Percentiles rank a stretch among this genome's conserved stretches.
These are phyloP conservation scores for Apiotrichum sp. DNA, from an alignment of 1,284 basidiomycete species.

Conservation along the genomic window DNA sequence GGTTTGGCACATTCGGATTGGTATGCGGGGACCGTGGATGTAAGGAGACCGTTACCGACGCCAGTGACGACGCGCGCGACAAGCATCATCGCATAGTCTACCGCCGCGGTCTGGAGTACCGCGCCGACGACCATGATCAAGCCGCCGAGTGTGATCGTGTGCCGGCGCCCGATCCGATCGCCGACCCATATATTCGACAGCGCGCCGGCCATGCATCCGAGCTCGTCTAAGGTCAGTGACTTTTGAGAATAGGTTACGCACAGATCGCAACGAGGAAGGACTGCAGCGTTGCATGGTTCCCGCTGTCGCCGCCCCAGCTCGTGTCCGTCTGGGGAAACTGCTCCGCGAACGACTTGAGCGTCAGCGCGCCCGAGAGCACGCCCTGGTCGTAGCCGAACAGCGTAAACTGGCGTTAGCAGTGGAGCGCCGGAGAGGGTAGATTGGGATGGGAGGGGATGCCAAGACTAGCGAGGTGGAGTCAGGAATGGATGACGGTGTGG, in stretches of 20 bases:
- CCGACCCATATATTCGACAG: constrained; percentile 44
- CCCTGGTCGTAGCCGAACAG: constrained; percentile 33
- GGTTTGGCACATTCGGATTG: constrained; percentile 44
- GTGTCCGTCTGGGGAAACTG: constrained; percentile 23
- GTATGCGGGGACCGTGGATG: constrained; percentile 46
- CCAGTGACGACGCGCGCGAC: constrained; percentile 47
- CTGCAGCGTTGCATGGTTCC: constrained; percentile 30
- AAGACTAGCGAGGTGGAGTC: no score
- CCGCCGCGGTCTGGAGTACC: constrained; percentile 44
- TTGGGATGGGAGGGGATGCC: no score
- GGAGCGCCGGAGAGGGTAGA: no score
- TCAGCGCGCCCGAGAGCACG: constrained; percentile 44
- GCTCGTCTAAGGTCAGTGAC: constrained; percentile 21
- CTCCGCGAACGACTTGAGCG: constrained; percentile 26
- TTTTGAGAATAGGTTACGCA: no score
- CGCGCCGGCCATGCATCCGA: constrained; percentile 46
- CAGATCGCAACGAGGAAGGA: constrained; percentile 42
- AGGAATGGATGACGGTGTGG: no score
- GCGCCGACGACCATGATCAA: constrained; percentile 48
- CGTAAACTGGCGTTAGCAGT: background rate
- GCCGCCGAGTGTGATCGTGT: constrained; percentile 26
- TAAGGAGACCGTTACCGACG: constrained; percentile 40
- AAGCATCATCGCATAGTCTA: constrained; percentile 45
- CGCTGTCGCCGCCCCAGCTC: background rate
- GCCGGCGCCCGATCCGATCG: constrained; percentile 40